Conservation (phyloP, 805 yeast genomes). For the Yarrowia phangngaensis region DNA sequence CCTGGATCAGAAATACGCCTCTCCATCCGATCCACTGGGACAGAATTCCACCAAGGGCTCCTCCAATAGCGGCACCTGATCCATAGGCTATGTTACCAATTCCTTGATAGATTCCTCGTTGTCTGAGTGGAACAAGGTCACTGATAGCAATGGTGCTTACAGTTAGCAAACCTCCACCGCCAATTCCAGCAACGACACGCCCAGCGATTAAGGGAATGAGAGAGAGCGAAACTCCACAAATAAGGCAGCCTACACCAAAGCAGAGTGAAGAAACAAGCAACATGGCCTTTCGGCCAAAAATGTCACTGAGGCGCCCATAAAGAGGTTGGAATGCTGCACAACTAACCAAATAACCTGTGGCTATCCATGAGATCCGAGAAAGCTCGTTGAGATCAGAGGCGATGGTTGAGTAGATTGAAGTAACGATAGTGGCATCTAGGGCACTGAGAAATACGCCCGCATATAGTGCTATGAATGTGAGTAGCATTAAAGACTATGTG, state of each 20-base stretch:
- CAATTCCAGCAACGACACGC: conserved; percentile 77
- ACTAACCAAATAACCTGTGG: conserved; percentile 64
- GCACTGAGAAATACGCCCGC: conserved; percentile 48
- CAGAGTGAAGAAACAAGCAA: conserved; percentile 43
- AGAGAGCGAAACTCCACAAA: conserved; percentile 51
- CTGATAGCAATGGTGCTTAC: conserved; percentile 70
- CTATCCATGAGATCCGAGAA: conserved; percentile 60
- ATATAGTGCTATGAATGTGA: conserved; percentile 35
- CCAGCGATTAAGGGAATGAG: conserved; percentile 64
- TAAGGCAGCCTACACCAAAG: conserved; percentile 48
- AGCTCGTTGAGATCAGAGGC: conserved; percentile 57
- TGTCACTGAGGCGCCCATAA: conserved; percentile 66
- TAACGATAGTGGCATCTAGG: conserved; percentile 57
- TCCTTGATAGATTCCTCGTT: conserved; percentile 81
- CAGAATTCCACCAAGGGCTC: conserved; percentile 52
- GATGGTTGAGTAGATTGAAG: conserved; percentile 55
- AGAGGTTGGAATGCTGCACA: conserved; percentile 72
- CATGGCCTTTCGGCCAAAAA: conserved; percentile 44
- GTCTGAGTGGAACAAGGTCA: conserved; percentile 70
- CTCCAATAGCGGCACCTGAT: conserved; percentile 71
- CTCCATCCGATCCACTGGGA: conserved; percentile 62
- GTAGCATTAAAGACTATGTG: too few species aligned
- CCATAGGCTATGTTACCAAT: conserved; percentile 72
- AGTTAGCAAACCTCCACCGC: conserved; percentile 85
- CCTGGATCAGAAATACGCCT: conserved; percentile 43